A percentile compares a stretch with the other conserved stretches of the same genome.
Evolutionary conservation across 1,284 basidiomycete species (phyloP).

Genomic region (Exobasidium cylindrosporum): DNA sequence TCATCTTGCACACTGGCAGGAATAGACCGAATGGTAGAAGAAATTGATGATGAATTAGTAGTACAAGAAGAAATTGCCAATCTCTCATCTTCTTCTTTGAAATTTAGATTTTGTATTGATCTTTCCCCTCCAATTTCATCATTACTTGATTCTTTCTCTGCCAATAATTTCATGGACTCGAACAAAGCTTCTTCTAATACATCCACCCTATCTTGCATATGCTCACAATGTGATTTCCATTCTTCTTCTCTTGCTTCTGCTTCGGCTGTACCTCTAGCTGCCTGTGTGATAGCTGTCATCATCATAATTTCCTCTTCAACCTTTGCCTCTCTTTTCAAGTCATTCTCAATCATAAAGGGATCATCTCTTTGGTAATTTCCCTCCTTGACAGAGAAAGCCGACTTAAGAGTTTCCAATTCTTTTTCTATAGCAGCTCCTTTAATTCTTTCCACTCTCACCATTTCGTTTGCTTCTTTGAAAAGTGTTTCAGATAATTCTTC

Average conservation of each 20-base stretch:
- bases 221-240: not conserved
- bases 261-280: conserved; percentile 2
- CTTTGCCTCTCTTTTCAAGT: not conserved
- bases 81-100: not conserved
- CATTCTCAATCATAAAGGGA: not conserved
- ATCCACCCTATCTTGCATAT: not conserved
- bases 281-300: not conserved
- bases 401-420: not conserved
- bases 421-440: not conserved
- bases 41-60: too few relatives aligned
- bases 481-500: not conserved
- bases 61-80: too few relatives aligned
- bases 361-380: not conserved
- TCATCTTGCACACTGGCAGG: not conserved
- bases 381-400: not conserved
- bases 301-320: not conserved
- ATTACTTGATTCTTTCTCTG: not conserved
- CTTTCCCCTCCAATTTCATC: not conserved
- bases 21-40: too few relatives aligned
- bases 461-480: conserved; percentile 4
- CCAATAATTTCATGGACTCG: not conserved
- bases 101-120: not conserved
- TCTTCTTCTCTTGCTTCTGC: not conserved
- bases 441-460: not conserved
- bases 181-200: not conserved